Conservation (phyloP, 75 land plant species). For the Larix kaempferi region DNA sequence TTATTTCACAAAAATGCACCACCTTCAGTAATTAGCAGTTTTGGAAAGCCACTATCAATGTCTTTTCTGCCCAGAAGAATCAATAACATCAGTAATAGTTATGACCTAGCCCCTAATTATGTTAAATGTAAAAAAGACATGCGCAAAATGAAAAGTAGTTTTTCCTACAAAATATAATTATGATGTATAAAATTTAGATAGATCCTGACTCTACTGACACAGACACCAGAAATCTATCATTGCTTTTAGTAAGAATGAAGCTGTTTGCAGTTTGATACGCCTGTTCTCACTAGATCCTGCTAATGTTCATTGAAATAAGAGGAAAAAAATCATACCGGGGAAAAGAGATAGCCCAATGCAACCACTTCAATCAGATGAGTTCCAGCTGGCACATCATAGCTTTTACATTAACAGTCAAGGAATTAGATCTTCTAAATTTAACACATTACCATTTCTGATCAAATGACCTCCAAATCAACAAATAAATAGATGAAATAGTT, state of each 20-base stretch:
- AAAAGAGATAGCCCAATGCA: conserved; percentile 87
- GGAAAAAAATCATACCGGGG: conserved; percentile 65
- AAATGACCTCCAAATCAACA: not conserved
- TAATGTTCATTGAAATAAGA: not conserved
- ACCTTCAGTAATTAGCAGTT: not conserved
- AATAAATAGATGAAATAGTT: not conserved
- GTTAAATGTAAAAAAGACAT: not conserved
- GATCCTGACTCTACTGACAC: conserved; percentile 4
- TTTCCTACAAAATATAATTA: not conserved
- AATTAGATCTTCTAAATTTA: conserved; percentile 9
- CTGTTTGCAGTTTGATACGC: not conserved
- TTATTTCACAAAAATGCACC: not conserved
- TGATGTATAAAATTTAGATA: not conserved
- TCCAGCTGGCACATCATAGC: conserved; percentile 89
- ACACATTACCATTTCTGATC: not conserved
- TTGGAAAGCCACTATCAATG: not conserved
- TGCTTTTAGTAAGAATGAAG: not conserved
- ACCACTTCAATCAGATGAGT: conserved; percentile 94
- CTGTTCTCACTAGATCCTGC: not conserved
- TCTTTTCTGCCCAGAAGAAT: not conserved
- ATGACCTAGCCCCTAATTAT: not conserved
- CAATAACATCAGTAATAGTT: not conserved
- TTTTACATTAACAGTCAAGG: conserved; percentile 35
- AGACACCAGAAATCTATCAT: not conserved
- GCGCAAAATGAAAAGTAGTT: not conserved